Base-by-base conservation (phyloP, 2,329 filamentous ascomycete genomes). In the Leptosphaerulina australis region DNA sequence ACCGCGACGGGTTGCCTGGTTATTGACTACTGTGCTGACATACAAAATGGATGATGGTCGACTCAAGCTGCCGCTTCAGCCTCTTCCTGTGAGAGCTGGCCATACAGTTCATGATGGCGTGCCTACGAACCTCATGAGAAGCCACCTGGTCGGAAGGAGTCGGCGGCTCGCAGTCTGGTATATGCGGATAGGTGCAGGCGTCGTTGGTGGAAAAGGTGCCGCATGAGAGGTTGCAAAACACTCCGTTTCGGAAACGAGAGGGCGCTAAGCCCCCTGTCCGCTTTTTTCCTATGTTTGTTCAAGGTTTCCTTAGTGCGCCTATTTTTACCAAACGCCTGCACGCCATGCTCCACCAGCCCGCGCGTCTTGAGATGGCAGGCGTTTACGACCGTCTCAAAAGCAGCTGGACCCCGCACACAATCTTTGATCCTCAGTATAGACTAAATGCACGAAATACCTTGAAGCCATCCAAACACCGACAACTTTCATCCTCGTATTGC, bases 11-110 rank as follows among this genome's bases (percentile, higher is more conserved):
- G 53, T 40, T 55, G 56, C 49, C 53, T 62, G 50, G 53, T 14
- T 26, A 8, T 28, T 8, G 39, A 21, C 12, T 11, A 9, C 31
- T 11, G 24, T 30, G 40, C 43, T 45, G 43, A 46, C 50, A 8
- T 76, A 93, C 90, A 76, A 96, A 92, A 73, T 96, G 90, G 55
- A 95, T 76, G 67, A 95, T 87, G 67, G 90, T 78, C 63, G 88
- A 82, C 64, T 62, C 58, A 39, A 62, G 50, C 50, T 65, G 64
- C 25, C 64, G 65, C 54, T 63, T 63, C 56, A 58, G 58, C 55
- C 52, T 56, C 60, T 35, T 61, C 28, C 50, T 50, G 33, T 30
- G 50, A 21, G 38, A 18, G 33, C 26, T 5, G 35, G 35, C 17
- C 48, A 51, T 51, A n/a, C n/a, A n/a, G n/a, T n/a, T n/a, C n/a